Conservation (phyloP, 352 stramenopile species). For the Phytophthora sojae region DNA sequence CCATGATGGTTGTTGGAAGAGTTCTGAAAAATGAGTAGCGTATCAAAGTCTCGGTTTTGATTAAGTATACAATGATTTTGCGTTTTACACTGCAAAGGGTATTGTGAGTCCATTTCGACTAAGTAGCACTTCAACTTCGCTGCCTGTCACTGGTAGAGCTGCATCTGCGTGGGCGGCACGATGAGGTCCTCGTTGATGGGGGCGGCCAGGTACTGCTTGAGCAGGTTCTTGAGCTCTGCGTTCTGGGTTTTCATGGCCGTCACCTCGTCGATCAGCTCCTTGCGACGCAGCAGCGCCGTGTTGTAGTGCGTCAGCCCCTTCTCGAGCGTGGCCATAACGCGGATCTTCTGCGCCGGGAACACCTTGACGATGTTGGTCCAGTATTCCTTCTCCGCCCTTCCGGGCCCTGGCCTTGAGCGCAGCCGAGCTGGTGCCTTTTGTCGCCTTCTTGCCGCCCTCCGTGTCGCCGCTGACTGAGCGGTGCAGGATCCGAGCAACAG, state of each 20-base stretch:
- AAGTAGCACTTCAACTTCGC: conserved; percentile 12
- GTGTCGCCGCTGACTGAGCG: conserved; percentile 35
- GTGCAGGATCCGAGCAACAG: conserved; percentile 56
- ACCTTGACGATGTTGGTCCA: conserved; percentile 83
- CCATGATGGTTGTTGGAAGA: conserved; percentile 9
- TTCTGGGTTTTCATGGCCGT: conserved; percentile 86
- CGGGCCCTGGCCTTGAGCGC: conserved; percentile 51
- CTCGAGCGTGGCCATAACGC: conserved; percentile 88
- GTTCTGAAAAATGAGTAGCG: neutral
- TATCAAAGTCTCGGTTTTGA: neutral
- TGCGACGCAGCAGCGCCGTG: conserved; percentile 77
- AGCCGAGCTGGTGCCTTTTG: conserved; percentile 30
- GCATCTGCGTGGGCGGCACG: conserved; percentile 87
- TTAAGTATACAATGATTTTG: neutral
- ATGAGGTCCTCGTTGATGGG: conserved; percentile 87
- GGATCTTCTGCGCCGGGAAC: conserved; percentile 67
- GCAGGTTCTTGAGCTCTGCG: conserved; percentile 87
- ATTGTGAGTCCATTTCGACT: neutral
- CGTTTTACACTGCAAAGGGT: no score
- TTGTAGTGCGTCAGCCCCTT: conserved; percentile 87
- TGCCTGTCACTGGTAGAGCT: conserved; percentile 60
- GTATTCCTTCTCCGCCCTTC: conserved; percentile 73
- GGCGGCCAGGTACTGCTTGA: conserved; percentile 91
- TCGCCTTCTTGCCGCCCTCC: conserved; percentile 30
- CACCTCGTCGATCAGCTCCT: conserved; percentile 85